These are phyloP conservation scores for Podospora tetraspora DNA, from an alignment of 495 filamentous ascomycete species.

Conservation along the genomic window DNA sequence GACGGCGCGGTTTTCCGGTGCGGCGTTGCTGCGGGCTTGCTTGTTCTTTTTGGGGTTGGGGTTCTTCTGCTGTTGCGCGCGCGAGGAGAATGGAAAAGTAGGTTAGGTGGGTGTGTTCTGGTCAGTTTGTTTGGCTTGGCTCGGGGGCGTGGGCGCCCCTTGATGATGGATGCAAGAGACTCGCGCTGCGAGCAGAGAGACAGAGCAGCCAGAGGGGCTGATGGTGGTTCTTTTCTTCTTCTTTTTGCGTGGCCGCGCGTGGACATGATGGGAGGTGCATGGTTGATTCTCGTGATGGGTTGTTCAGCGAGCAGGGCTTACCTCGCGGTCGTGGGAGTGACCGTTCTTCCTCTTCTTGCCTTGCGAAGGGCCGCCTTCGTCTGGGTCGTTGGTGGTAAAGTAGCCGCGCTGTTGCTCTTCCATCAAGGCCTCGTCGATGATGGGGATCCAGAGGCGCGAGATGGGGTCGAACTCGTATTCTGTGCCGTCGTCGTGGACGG, in stretches of 20 bases:
- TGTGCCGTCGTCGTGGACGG: conserved; percentile 77
- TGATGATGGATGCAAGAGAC: conserved; percentile 5
- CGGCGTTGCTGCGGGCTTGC: conserved; percentile 26
- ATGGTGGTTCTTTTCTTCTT: not conserved
- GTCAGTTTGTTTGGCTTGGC: conserved; percentile 19
- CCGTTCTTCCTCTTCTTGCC: conserved; percentile 72
- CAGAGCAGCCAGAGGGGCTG: not conserved
- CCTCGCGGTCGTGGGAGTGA: conserved; percentile 53
- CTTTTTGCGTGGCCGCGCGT: not conserved
- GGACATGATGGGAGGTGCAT: conserved; percentile 16
- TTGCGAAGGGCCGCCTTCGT: conserved; percentile 42
- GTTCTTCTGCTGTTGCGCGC: conserved; percentile 17
- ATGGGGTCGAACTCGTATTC: conserved; percentile 77
- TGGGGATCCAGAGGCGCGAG: conserved; percentile 73
- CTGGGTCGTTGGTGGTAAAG: conserved; percentile 45
- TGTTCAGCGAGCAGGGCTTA: conserved; percentile 36
- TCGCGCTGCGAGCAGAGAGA: conserved; percentile 8
- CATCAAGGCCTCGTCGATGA: conserved; percentile 74
- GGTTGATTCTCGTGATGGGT: not conserved
- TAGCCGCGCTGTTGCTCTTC: conserved; percentile 75
- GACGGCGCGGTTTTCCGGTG: conserved; percentile 70
- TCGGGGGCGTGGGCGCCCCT: not conserved
- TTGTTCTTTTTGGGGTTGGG: conserved; percentile 22
- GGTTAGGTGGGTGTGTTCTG: conserved; percentile 19
- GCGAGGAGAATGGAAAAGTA: conserved; percentile 16